Conservation (phyloP, 371 early-diverging fungal species). For the Rhizopus microsporus region DNA sequence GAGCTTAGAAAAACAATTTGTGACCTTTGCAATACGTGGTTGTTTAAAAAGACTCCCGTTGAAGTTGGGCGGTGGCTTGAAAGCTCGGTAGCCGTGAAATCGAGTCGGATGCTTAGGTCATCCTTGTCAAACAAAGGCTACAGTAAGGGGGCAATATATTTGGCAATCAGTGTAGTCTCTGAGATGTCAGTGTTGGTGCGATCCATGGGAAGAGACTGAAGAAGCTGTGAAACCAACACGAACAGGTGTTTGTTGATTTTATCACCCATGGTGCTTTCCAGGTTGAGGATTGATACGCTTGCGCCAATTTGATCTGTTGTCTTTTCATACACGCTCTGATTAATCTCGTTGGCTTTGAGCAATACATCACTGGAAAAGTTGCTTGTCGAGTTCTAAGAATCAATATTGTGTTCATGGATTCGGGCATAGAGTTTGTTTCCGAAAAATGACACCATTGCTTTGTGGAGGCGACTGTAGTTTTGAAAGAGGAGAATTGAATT, state of each 20-base stretch:
- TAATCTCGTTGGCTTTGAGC: slow-evolving; percentile 5
- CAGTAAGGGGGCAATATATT: slow-evolving; percentile 16
- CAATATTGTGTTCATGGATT: slow-evolving; percentile 12
- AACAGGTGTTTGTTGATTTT: slow-evolving; percentile 5
- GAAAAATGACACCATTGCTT: slow-evolving; percentile 22
- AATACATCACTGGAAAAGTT: slow-evolving; percentile 6
- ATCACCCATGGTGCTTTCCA: slow-evolving; percentile 7
- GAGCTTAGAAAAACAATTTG: no score
- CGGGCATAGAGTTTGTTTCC: slow-evolving; percentile 14
- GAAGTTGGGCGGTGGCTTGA: slow-evolving; percentile 11
- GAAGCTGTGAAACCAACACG: slow-evolving; percentile 15
- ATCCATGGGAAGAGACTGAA: slow-evolving; percentile 24
- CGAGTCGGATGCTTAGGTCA: slow-evolving; percentile 16
- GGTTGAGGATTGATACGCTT: slow-evolving; percentile 6
- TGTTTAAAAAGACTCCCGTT: slow-evolving; percentile 5
- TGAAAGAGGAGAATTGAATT: no score
- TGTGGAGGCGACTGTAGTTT: slow-evolving; percentile 21
- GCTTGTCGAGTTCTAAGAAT: slow-evolving; percentile 1
- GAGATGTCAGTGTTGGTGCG: slow-evolving; percentile 17
- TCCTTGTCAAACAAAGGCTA: slow-evolving; percentile 25
- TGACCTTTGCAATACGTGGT: no score
- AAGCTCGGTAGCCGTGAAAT: slow-evolving; percentile 19
- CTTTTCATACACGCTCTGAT: slow-evolving; percentile 8
- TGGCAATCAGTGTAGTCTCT: slow-evolving; percentile 16
- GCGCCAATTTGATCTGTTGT: not conserved